Evolutionary conservation across 2,329 filamentous ascomycete species (phyloP), one percentile per base, ranked within the genome.

Genomic region (Nothopassalora personata): DNA sequence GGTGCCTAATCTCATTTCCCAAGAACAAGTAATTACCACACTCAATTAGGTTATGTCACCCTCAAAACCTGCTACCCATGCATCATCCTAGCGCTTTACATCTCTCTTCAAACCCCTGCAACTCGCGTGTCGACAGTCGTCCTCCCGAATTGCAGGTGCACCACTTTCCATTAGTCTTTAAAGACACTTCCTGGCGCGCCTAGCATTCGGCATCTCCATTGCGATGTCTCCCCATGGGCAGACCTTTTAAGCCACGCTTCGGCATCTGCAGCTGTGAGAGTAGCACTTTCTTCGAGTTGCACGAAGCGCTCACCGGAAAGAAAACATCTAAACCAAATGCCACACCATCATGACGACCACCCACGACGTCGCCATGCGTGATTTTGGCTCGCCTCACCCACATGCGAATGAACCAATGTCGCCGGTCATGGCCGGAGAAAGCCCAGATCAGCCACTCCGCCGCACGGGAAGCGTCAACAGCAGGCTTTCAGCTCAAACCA

Each of bases 381-480:
- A 58, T 31, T 58, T 54, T 45, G 56, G 39, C 15, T 58, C 56
- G 13, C 50, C 36, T 4, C 27, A 53, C 13, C 47, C 36, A 15
- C 54, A 50, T 28, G 34, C 10, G 4, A 36, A 10, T 28, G 19
- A 10, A 11, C 18, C 23, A 23, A 3, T 23, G 23, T 23, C 23
- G 23, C 23, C 23, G 3, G 23, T 23, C 23, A 23, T 23, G 23
- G 23, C 23, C 23, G 23, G 23, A 23, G 23, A 23, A 23, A 23
- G 23, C 23, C 23, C 23, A 23, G 23, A 23, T 23, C 31, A 49
- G 27, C n/a, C 8, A 34, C 30, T 51, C 6, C 30, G n/a, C 27
- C 27, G 49, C 27, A 15, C 28, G 7, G 30, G 10, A 5, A 51
- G 49, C 15, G 30, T 18, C 15, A n/a, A 50, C 23, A 27, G 18